A percentile compares a stretch with the other conserved stretches of the same genome.
Evolutionary conservation across 345 rosid genomes (phyloP).

Genomic region (Trapa bicornis): DNA sequence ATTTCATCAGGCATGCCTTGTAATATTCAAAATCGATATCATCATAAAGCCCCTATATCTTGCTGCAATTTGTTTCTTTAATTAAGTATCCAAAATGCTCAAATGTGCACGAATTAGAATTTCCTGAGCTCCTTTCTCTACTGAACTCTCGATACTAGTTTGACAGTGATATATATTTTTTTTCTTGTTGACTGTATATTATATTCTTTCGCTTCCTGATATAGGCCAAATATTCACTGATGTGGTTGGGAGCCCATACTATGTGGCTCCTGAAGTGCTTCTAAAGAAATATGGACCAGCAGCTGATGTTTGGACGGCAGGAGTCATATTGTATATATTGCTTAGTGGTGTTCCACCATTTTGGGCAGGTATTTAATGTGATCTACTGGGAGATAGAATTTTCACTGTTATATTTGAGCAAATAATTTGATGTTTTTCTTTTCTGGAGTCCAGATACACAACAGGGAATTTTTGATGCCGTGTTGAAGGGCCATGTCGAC

Average conservation of each 20-base stretch:
- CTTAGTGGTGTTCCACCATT: slow-evolving; percentile 97
- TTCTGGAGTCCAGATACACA: slow-evolving; percentile 55
- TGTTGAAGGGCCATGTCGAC: slow-evolving; percentile 77
- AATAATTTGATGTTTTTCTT: not conserved
- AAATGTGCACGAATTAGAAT: not conserved
- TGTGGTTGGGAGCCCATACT: slow-evolving; percentile 96
- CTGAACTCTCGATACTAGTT: not conserved
- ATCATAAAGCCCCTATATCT: not conserved
- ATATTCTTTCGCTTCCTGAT: slow-evolving; percentile 6
- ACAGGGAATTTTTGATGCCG: slow-evolving; percentile 95
- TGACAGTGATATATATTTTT: not conserved
- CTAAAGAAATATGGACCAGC: slow-evolving; percentile 84
- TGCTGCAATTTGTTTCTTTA: not conserved
- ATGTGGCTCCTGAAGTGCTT: slow-evolving; percentile 95
- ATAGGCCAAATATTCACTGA: slow-evolving; percentile 82
- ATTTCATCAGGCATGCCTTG: not conserved
- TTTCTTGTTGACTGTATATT: not conserved
- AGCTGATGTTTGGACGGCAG: slow-evolving; percentile 98
- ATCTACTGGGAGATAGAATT: not conserved
- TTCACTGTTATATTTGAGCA: too few relatives aligned
- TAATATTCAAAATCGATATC: not conserved
- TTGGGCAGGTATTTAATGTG: slow-evolving; percentile 68
- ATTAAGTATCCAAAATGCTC: not conserved
- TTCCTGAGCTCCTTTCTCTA: not conserved
- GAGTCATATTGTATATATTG: slow-evolving; percentile 88